Conservation (phyloP, 306 rosid genomes). For the Benincasa hispida region DNA sequence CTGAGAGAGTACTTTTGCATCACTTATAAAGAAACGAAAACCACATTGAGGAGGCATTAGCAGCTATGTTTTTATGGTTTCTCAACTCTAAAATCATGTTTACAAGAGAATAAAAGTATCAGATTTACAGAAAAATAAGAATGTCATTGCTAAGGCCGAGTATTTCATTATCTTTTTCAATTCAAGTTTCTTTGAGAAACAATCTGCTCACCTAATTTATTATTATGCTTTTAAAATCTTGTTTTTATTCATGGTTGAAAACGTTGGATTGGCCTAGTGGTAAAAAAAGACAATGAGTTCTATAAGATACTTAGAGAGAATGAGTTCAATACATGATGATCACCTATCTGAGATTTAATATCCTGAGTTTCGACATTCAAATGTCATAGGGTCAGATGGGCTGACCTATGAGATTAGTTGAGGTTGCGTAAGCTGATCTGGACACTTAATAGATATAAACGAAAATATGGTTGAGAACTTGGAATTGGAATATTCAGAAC, state of each 20-base stretch:
- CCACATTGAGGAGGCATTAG: not conserved
- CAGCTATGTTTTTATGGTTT: not conserved
- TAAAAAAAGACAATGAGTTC: no score
- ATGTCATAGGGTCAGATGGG: no score
- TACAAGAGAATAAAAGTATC: not conserved
- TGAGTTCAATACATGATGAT: no score
- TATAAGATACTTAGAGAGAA: no score
- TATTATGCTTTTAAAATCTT: not conserved
- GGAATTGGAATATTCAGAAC: not conserved
- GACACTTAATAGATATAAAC: no score
- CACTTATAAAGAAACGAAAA: not conserved
- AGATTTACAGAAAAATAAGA: not conserved
- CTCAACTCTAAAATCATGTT: not conserved
- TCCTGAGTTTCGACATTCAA: no score
- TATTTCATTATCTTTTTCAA: not conserved
- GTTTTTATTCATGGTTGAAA: no score
- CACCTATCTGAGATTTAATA: no score
- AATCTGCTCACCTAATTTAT: not conserved
- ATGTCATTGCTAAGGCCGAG: not conserved
- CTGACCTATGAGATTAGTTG: no score
- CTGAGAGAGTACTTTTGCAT: not conserved
- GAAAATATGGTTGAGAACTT: no score
- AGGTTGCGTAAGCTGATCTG: no score
- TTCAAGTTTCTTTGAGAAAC: not conserved
- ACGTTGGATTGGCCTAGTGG: no score